phyloP scores from a whole-genome alignment of 106 monocot species.

The Phalaenopsis equestris region DNA sequence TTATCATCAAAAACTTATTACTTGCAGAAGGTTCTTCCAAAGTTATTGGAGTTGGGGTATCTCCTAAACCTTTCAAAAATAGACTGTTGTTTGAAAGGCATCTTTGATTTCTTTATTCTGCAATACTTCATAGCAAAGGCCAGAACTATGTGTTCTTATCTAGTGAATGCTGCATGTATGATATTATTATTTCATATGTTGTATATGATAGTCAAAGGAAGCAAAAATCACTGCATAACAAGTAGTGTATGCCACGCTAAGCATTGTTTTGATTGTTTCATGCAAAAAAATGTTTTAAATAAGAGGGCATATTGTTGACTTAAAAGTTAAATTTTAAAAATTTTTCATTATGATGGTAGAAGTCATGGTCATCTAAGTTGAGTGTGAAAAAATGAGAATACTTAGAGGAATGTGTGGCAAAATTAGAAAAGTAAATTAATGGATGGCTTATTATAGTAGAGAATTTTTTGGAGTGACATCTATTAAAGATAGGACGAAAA shows the following conservation, averaged over 20 bases:
- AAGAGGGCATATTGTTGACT: background rate
- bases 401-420: background rate
- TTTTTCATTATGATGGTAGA: background rate
- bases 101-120: constrained; percentile 4
- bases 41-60: constrained; percentile 77
- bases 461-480: background rate
- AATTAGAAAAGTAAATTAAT: background rate
- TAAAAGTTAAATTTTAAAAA: background rate
- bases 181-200: background rate
- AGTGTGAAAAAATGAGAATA: background rate
- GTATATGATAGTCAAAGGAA: background rate
- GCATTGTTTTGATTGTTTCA: background rate
- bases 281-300: background rate
- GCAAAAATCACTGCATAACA: background rate
- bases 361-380: background rate
- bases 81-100: background rate
- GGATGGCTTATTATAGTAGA: background rate
- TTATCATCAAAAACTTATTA: constrained; percentile 62
- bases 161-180: background rate
- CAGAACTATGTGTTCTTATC: background rate
- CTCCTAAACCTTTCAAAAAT: background rate
- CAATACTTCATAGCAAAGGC: background rate
- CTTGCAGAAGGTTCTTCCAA: constrained; percentile 84
- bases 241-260: background rate
- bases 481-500: background rate